These are phyloP conservation scores for Coemansia sp. DNA, from an alignment of 192 early-diverging fungal species.

Conservation along the genomic window DNA sequence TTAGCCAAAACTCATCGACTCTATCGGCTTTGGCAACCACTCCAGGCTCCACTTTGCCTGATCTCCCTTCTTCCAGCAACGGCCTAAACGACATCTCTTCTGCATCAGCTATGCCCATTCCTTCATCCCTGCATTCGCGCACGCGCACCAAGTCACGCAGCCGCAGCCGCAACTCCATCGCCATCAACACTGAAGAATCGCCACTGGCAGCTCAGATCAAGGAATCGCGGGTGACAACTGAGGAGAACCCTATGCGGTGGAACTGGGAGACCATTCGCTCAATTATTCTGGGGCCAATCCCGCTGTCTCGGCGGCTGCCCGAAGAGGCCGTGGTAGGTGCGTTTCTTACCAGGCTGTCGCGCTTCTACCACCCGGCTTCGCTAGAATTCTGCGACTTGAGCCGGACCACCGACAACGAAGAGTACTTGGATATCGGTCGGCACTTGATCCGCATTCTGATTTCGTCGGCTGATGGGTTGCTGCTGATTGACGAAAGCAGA, in stretches of 20 bases:
- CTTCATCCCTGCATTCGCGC: slow-evolving; percentile 28
- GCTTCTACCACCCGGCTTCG: slow-evolving; percentile 46
- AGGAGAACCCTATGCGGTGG: slow-evolving; percentile 54
- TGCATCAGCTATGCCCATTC: slow-evolving; percentile 12
- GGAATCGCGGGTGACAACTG: slow-evolving; percentile 39
- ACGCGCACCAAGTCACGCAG: slow-evolving; percentile 52
- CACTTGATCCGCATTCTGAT: slow-evolving; percentile 50
- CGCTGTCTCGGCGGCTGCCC: slow-evolving; percentile 24
- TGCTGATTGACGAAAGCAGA: slow-evolving; percentile 50
- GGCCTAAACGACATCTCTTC: neutral
- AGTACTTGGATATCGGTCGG: slow-evolving; percentile 52
- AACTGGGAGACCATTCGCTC: slow-evolving; percentile 41
- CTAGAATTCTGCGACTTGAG: slow-evolving; percentile 52
- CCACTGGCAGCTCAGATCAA: slow-evolving; percentile 29
- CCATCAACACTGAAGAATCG: slow-evolving; percentile 20
- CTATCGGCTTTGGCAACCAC: neutral
- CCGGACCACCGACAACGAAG: slow-evolving; percentile 43
- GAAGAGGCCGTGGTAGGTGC: slow-evolving; percentile 27
- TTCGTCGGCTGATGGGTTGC: slow-evolving; percentile 46
- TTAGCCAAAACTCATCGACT: slow-evolving; percentile 8
- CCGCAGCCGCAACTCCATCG: slow-evolving; percentile 36
- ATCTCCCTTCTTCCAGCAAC: neutral
- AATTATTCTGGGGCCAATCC: slow-evolving; percentile 33
- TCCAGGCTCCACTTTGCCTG: neutral
- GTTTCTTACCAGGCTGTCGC: slow-evolving; percentile 37